phyloP scores from a whole-genome alignment of 441 rosid species.

The Euphorbia schlechtendalii region DNA sequence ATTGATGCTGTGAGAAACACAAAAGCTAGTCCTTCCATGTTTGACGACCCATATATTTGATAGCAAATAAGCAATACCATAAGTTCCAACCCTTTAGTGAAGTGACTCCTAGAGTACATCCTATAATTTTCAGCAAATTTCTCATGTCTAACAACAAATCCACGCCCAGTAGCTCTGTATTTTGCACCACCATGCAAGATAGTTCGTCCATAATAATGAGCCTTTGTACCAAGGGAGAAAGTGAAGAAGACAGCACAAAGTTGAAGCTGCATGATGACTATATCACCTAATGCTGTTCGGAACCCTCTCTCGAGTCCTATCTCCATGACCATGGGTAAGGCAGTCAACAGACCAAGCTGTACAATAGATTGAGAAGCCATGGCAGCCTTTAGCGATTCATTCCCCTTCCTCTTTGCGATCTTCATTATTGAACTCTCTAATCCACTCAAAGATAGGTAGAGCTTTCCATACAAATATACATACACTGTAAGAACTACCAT shows the following conservation, averaged over 20 bases:
- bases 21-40: too few relatives aligned
- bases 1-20: slow-evolving; percentile 44
- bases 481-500: slow-evolving; percentile 68
- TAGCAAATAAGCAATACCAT: slow-evolving; percentile 28
- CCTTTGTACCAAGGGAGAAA: slow-evolving; percentile 90
- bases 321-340: slow-evolving; percentile 89
- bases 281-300: too few relatives aligned
- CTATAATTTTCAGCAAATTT: slow-evolving; percentile 84
- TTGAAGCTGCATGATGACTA: slow-evolving; percentile 62
- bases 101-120: slow-evolving; percentile 85
- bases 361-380: slow-evolving; percentile 75
- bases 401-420: slow-evolving; percentile 53
- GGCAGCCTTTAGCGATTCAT: slow-evolving; percentile 68
- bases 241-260: slow-evolving; percentile 80
- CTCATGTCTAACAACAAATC: slow-evolving; percentile 92
- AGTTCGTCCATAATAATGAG: slow-evolving; percentile 85
- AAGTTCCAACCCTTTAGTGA: slow-evolving; percentile 81
- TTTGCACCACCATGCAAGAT: slow-evolving; percentile 96
- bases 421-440: slow-evolving; percentile 70
- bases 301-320: too few relatives aligned
- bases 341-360: slow-evolving; percentile 93
- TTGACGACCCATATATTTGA: too few relatives aligned
- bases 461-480: slow-evolving; percentile 72
- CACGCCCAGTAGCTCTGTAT: slow-evolving; percentile 90
- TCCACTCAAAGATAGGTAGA: slow-evolving; percentile 83